phyloP scores from a whole-genome alignment of 768 basidiomycete genomes.

The Tricholoma matsutake region DNA sequence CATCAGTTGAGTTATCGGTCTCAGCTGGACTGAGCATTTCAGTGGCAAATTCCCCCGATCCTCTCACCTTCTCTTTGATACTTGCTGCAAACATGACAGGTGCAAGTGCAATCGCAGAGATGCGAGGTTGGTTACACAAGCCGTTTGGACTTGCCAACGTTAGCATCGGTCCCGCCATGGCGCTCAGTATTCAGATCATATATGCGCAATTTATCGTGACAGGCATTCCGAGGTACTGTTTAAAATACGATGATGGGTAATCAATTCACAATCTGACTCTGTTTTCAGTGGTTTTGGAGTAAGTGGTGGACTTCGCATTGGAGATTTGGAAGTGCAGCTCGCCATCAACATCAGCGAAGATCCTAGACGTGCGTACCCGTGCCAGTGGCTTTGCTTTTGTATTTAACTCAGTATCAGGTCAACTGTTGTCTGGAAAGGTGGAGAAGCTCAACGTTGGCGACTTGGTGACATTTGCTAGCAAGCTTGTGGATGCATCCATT shows the following conservation, averaged over 20 bases:
- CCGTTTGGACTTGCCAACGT: not conserved
- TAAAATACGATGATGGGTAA: not conserved
- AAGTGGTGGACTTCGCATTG: not conserved
- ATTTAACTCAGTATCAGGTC: not conserved
- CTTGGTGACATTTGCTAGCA: not conserved
- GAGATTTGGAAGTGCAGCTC: not conserved
- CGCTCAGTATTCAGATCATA: not conserved
- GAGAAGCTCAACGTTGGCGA: not conserved
- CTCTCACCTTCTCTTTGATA: too few species aligned
- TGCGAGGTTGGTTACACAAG: not conserved
- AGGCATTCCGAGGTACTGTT: not conserved
- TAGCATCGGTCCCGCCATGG: not conserved
- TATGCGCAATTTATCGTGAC: not conserved
- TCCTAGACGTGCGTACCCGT: not conserved
- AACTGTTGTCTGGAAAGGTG: not conserved
- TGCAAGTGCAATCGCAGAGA: not conserved
- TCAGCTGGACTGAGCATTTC: too few species aligned
- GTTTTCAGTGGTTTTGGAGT: not conserved
- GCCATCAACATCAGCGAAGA: constrained; percentile 2
- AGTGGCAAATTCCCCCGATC: too few species aligned
- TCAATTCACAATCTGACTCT: not conserved
- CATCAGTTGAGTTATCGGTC: too few species aligned
- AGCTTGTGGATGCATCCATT: not conserved
- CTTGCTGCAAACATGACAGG: not conserved
- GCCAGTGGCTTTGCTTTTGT: too few species aligned